A percentile compares a stretch with the other conserved stretches of the same genome.
phyloP scores from a whole-genome alignment of 2,329 filamentous ascomycete genomes.

The Ophiostoma perfectum region DNA sequence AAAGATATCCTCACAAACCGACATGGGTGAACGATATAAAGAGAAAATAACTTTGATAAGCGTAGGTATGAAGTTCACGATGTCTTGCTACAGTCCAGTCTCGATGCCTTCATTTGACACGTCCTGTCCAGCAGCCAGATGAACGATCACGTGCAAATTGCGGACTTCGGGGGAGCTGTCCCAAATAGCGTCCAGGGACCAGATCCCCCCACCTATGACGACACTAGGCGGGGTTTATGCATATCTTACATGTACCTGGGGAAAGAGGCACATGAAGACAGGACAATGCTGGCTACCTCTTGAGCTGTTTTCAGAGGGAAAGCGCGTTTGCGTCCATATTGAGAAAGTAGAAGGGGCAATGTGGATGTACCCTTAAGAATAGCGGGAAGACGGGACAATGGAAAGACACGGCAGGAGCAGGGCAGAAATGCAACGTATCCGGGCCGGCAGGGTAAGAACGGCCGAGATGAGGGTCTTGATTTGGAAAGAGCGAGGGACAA shows the following conservation, averaged over 20 bases:
- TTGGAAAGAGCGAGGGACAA: slow-evolving; percentile 3
- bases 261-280: not conserved
- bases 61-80: not conserved
- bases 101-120: not conserved
- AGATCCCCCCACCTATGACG: slow-evolving; percentile 24
- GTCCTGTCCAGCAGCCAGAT: not conserved
- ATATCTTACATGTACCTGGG: not conserved
- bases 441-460: slow-evolving; percentile 15
- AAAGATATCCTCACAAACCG: too few species aligned
- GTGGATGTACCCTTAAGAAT: too few species aligned
- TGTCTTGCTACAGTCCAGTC: not conserved
- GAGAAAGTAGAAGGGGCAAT: not conserved
- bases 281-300: not conserved
- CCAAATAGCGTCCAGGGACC: slow-evolving; percentile 5
- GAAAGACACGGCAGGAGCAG: slow-evolving; percentile 6
- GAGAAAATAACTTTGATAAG: too few species aligned
- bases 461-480: slow-evolving; percentile 5
- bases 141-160: not conserved
- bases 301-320: not conserved
- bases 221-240: slow-evolving; percentile 22
- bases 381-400: not conserved
- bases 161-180: not conserved
- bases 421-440: slow-evolving; percentile 12
- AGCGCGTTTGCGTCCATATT: not conserved
- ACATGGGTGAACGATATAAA: too few species aligned